These are phyloP conservation scores for Knoxia roxburghii DNA, from an alignment of 257 asterid species.

Conservation along the genomic window DNA sequence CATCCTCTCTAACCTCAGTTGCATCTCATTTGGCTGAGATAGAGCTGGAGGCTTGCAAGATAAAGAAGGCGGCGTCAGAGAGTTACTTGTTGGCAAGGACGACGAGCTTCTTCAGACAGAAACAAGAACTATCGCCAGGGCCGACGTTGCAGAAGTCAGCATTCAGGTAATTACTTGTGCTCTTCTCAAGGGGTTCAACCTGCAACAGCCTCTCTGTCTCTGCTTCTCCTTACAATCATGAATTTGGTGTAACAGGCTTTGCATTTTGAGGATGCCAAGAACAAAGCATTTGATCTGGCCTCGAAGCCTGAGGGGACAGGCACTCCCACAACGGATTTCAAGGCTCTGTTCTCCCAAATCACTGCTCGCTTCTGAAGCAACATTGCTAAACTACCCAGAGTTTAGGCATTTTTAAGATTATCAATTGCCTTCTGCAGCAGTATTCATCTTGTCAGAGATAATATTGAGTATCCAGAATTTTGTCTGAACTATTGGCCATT, in stretches of 20 bases:
- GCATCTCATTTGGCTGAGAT: constrained; percentile 13
- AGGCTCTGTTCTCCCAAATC: constrained; percentile 73
- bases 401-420: background rate
- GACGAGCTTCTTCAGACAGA: constrained; percentile 88
- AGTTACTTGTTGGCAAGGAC: constrained; percentile 77
- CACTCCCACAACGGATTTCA: constrained; percentile 72
- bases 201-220: background rate
- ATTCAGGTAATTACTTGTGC: constrained; percentile 48
- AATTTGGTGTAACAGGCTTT: constrained; percentile 49
- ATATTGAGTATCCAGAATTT: background rate
- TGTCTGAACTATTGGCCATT: background rate
- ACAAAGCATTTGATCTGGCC: constrained; percentile 82
- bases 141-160: constrained; percentile 93
- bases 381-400: background rate
- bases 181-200: background rate
- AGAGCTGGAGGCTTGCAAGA: constrained; percentile 98
- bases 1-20: background rate
- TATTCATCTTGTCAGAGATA: background rate
- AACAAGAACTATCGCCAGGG: constrained; percentile 61
- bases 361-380: constrained; percentile 53
- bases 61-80: constrained; percentile 82
- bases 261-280: constrained; percentile 69
- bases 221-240: background rate
- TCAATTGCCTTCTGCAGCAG: too few species aligned
- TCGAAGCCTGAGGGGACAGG: constrained; percentile 88